These are phyloP conservation scores for Amanita fuliginea DNA, from an alignment of 768 basidiomycete genomes.

Conservation along the genomic window DNA sequence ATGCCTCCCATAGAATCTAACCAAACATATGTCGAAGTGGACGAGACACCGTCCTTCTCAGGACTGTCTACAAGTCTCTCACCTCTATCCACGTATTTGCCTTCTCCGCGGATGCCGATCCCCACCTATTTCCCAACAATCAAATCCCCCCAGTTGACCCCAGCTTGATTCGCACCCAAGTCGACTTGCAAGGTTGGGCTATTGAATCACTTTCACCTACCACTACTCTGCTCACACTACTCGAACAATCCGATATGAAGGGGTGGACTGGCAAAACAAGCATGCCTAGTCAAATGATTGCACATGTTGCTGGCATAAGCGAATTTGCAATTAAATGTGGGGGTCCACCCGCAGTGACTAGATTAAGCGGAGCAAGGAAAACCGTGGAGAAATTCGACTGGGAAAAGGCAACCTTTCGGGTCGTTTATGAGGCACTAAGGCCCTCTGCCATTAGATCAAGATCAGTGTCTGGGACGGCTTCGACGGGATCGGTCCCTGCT, in stretches of 20 bases:
- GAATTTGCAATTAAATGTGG: slow-evolving; percentile 95
- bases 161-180: slow-evolving; percentile 81
- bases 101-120: slow-evolving; percentile 80
- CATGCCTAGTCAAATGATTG: slow-evolving; percentile 91
- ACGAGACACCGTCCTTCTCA: slow-evolving; percentile 81
- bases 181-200: slow-evolving; percentile 98
- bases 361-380: slow-evolving; percentile 68
- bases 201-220: slow-evolving; percentile 93
- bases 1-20: slow-evolving; percentile 8
- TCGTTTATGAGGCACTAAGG: slow-evolving; percentile 63
- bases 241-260: slow-evolving; percentile 96
- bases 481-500: not conserved
- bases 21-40: slow-evolving; percentile 38
- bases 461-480: not conserved
- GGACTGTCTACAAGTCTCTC: slow-evolving; percentile 95
- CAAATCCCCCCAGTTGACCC: slow-evolving; percentile 51
- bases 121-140: slow-evolving; percentile 63
- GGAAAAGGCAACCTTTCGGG: slow-evolving; percentile 67
- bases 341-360: slow-evolving; percentile 85
- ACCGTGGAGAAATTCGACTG: slow-evolving; percentile 77
- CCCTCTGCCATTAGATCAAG: slow-evolving; percentile 1
- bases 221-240: slow-evolving; percentile 84
- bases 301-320: slow-evolving; percentile 79
- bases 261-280: slow-evolving; percentile 94
- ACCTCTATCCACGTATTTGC: slow-evolving; percentile 91